Base-by-base conservation (phyloP, 768 basidiomycete genomes). In the Pilatotrama ljubarskyi region DNA sequence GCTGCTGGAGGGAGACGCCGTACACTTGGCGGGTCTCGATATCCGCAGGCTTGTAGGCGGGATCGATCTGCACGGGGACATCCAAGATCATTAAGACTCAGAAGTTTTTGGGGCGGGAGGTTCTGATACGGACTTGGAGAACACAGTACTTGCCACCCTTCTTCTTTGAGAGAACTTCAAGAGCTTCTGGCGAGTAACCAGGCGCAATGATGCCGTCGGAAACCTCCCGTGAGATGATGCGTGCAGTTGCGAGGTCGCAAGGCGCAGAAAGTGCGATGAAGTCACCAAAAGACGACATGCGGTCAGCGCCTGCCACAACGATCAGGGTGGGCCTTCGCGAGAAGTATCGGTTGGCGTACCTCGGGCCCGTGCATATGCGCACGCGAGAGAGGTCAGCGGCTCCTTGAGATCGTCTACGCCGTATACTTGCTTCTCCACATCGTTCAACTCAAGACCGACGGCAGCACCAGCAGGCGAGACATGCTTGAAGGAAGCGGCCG, bases 221-320 rank as follows among this genome's bases (percentile, higher is more conserved):
- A 10, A 99, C 97, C 72, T 99, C 97, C 17, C 97, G 85, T n/a
- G 94, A 95, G 70, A 99, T 97, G 72, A 99, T 95, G 64, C 86
- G 88, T 42, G 97, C 97, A 9, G 97, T 98, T 1, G 93, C 89
- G 37, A 95, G 78, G 71, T 99, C 97, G 76, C 95, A 97, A 18
- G 88, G 85, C 25, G 90, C 87, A 17, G 95, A 97, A 11, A 99
- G 82, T 0, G 95, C 97, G 67, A 99, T 95, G 73, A 98, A 99
- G 77, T 99, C 97, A 5, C 97, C 97, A 72, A 98, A 99, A 2
- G 96, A 98, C 0, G 96, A 98, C 97, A 99, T 99, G 54, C 97
- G 87, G 73, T 99, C 97, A 22, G 97, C 96, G 57, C 95, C 91
- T 92, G 64, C 6, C 64, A 56, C 29, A 63, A 47, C 10, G 14